Evolutionary conservation across 768 basidiomycete genomes (phyloP), one percentile per base, ranked within the genome.

Genomic region (Suillus occidentalis): DNA sequence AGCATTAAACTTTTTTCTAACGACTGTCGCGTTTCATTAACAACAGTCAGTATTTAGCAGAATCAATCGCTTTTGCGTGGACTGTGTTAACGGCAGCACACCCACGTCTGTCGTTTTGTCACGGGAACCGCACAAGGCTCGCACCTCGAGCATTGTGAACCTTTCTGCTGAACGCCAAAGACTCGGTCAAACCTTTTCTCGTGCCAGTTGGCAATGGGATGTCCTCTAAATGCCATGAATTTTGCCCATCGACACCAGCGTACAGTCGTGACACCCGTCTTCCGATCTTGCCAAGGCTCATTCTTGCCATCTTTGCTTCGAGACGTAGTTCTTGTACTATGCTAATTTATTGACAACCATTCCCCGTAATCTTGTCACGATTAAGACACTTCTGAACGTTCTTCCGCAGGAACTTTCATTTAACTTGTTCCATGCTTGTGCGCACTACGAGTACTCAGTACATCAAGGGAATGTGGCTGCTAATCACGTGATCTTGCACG

Each of bases 121-220:
- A 59, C 58, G 58, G 58, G 58, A 59, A 59, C 40, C 58, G 10
- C 58, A 31, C 40, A 59, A 55, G 53, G 31, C 40, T 42, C 6
- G 58, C 58, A 59, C 58, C 58, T 59, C 58, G 18, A 40, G 28
- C 12, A 31, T 18, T 40, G 20, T 42, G 12, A 42, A 8, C 40
- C 40, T 18, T 42, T 42, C 40, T 25, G 18, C 34, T 10, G 12
- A 20, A 59, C 25, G 28, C 28, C 40, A 13, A 42, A 28, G 25
- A 59, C 58, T 18, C 58, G 42, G 58, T 42, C 18, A 40, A 31
- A 7, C 40, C 25, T 12, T 58, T 40, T 42, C 57, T 59, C 25
- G 25, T 18, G 18, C 39, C 22, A 59, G 18, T 13, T 28, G 20
- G 25, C 28, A 31, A 28, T 42, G 40, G 25, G 28, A 31, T 59